phyloP scores from a whole-genome alignment of 495 filamentous ascomycete genomes.

The Penicillium ochrochloron region DNA sequence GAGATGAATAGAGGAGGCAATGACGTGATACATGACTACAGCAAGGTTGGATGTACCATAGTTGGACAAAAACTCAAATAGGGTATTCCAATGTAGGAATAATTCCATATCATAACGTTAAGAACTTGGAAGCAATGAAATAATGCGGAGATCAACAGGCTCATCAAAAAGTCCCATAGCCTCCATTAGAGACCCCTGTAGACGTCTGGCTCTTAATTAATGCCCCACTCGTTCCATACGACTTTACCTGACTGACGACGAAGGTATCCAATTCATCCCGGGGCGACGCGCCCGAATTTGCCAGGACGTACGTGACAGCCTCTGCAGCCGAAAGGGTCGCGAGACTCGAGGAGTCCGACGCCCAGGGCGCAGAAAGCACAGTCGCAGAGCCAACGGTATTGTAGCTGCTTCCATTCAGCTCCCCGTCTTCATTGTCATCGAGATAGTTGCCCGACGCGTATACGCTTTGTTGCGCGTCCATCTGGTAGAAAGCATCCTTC shows the following conservation, averaged over 20 bases:
- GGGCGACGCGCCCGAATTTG: neutral
- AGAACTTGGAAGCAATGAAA: too few species aligned
- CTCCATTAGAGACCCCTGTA: slow-evolving; percentile 6
- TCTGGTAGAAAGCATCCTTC: slow-evolving; percentile 4
- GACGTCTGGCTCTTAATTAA: slow-evolving; percentile 1
- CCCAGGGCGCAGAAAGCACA: neutral
- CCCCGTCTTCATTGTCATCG: slow-evolving; percentile 1
- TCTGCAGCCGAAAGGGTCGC: slow-evolving; percentile 1
- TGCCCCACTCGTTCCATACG: slow-evolving; percentile 2
- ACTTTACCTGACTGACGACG: neutral
- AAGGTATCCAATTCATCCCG: slow-evolving; percentile 2
- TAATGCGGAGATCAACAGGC: neutral
- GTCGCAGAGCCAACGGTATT: slow-evolving; percentile 2
- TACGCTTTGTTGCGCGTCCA: neutral
- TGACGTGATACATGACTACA: slow-evolving; percentile 1
- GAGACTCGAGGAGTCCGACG: slow-evolving; percentile 4
- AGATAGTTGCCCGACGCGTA: slow-evolving; percentile 5
- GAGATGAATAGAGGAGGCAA: neutral
- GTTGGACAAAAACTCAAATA: neutral
- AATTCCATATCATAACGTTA: neutral
- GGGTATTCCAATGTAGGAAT: neutral
- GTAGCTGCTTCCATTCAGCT: slow-evolving; percentile 1
- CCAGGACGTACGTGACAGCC: slow-evolving; percentile 1
- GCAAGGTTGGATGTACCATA: neutral
- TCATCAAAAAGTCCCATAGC: slow-evolving; percentile 9